A percentile compares a stretch with the other conserved stretches of the same genome.
Evolutionary conservation across 352 stramenopile species (phyloP).

Genomic region (Globisporangium uncinulatum): DNA sequence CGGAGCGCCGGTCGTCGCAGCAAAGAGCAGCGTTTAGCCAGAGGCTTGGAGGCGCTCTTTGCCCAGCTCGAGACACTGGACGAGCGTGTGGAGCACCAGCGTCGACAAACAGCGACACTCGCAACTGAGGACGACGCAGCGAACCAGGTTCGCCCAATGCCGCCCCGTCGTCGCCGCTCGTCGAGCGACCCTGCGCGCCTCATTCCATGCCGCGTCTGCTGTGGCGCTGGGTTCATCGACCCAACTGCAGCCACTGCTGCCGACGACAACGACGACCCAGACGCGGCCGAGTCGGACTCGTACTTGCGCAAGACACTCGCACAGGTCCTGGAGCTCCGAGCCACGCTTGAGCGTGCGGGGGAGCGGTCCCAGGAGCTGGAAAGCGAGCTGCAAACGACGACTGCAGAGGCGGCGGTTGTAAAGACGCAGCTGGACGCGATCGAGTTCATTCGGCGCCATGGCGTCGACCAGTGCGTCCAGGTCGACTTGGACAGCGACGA

Average conservation of each 20-base stretch:
- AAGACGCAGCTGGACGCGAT: conserved; percentile 38
- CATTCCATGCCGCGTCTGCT: conserved; percentile 47
- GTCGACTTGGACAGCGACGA: conserved; percentile 51
- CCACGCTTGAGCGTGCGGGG: conserved; percentile 29
- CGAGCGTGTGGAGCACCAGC: not conserved
- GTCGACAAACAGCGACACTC: not conserved
- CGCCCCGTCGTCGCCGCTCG: conserved; percentile 11
- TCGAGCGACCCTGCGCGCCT: conserved; percentile 22
- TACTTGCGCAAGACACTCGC: conserved; percentile 59
- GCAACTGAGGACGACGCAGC: not conserved
- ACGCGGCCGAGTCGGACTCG: conserved; percentile 25
- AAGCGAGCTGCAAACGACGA: conserved; percentile 26
- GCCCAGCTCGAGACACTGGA: conserved; percentile 23
- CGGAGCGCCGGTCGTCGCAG: conserved; percentile 30
- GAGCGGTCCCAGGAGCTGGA: conserved; percentile 26
- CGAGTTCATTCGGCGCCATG: conserved; percentile 22
- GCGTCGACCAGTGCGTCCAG: conserved; percentile 32
- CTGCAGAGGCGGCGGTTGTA: conserved; percentile 18
- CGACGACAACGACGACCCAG: conserved; percentile 5
- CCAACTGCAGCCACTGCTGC: no score
- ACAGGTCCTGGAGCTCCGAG: conserved; percentile 55
- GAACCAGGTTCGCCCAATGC: conserved; percentile 6
- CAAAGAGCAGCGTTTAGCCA: conserved; percentile 29
- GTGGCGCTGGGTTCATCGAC: conserved; percentile 47
- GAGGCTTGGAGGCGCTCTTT: conserved; percentile 44